Conservation (phyloP, 257 asterid genomes). For the Solanum pinnatisectum region DNA sequence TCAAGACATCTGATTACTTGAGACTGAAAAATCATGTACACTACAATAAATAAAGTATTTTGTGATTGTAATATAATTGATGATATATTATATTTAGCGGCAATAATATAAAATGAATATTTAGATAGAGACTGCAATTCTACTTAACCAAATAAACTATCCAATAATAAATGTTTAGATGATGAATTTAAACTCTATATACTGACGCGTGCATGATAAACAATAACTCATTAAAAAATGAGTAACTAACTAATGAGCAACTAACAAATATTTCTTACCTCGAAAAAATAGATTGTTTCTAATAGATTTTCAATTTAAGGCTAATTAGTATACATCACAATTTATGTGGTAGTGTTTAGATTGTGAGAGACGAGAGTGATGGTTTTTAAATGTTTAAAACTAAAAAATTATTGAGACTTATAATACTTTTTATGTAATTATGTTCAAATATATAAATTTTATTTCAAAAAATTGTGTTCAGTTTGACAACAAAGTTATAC, state of each 20-base stretch:
- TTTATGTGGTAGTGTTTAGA: neutral
- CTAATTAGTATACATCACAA: neutral
- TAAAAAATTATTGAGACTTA: neutral
- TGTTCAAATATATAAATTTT: neutral
- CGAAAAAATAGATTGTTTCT: too few relatives aligned
- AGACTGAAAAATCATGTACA: too few relatives aligned
- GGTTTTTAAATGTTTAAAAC: neutral
- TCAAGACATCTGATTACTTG: too few relatives aligned
- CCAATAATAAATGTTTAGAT: neutral
- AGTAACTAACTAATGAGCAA: neutral
- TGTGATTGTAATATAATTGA: too few relatives aligned
- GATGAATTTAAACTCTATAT: neutral
- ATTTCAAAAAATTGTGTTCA: neutral
- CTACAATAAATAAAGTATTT: too few relatives aligned
- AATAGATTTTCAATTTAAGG: too few relatives aligned
- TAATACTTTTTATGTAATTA: neutral
- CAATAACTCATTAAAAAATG: neutral
- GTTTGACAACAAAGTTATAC: neutral
- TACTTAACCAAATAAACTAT: neutral
- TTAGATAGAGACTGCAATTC: neutral
- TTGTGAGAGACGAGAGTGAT: neutral
- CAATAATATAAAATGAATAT: too few relatives aligned
- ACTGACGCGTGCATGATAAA: neutral
- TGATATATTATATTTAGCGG: too few relatives aligned
- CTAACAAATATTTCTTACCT: too few relatives aligned